Conservation (phyloP, 2,329 filamentous ascomycete genomes). For the Ascochyta rabiei region DNA sequence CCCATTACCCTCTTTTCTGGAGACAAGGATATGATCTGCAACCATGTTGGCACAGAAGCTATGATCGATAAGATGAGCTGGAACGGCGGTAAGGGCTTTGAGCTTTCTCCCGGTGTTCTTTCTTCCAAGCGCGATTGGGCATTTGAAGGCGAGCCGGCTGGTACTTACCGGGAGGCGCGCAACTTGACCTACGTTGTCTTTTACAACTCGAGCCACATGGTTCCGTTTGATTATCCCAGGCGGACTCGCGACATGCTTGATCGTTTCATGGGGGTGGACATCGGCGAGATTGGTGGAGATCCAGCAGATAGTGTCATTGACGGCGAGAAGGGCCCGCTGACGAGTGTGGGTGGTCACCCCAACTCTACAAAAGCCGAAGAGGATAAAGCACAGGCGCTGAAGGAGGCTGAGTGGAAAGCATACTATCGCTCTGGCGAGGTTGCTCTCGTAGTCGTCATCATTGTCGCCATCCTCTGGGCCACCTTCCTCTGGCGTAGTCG, state of each 20-base stretch:
- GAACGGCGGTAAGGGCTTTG: slow-evolving; percentile 91
- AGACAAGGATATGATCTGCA: slow-evolving; percentile 94
- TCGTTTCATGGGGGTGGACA: slow-evolving; percentile 92
- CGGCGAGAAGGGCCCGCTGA: slow-evolving; percentile 80
- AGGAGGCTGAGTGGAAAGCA: slow-evolving; percentile 84
- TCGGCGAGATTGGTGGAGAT: slow-evolving; percentile 80
- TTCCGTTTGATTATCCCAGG: slow-evolving; percentile 89
- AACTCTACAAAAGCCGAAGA: slow-evolving; percentile 72
- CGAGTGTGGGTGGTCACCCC: slow-evolving; percentile 75
- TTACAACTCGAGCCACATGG: slow-evolving; percentile 97
- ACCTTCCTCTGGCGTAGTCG: slow-evolving; percentile 67
- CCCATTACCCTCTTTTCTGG: slow-evolving; percentile 90
- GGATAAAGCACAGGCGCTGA: slow-evolving; percentile 73
- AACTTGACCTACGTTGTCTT: slow-evolving; percentile 96
- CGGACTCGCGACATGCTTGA: slow-evolving; percentile 95
- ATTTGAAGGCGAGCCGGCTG: slow-evolving; percentile 85
- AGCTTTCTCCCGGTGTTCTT: slow-evolving; percentile 83
- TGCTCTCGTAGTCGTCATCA: slow-evolving; percentile 78
- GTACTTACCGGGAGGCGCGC: slow-evolving; percentile 91
- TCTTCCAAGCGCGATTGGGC: slow-evolving; percentile 93
- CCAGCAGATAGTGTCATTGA: slow-evolving; percentile 82
- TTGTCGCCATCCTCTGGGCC: slow-evolving; percentile 76
- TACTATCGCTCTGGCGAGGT: slow-evolving; percentile 88
- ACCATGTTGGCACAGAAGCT: slow-evolving; percentile 91
- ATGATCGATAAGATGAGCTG: slow-evolving; percentile 89